A percentile compares a stretch with the other conserved stretches of the same genome.
Conservation (phyloP, 352 stramenopile species). For the Peronospora farinosa region DNA sequence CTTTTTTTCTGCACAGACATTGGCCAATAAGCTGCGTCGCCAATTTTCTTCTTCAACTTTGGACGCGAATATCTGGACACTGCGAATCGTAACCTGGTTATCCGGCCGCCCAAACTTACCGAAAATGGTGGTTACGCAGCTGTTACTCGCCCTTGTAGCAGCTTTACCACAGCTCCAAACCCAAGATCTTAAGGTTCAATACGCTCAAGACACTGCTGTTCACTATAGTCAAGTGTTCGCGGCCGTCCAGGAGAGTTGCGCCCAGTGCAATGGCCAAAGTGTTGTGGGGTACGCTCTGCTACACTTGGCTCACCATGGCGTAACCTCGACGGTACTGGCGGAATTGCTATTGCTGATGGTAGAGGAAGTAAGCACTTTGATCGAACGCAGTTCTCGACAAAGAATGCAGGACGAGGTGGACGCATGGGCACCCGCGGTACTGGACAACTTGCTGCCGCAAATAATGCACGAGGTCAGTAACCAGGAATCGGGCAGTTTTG, state of each 20-base stretch:
- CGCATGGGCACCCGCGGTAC: slow-evolving; percentile 42
- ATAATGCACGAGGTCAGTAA: slow-evolving; percentile 57
- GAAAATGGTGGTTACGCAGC: slow-evolving; percentile 68
- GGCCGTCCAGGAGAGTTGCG: slow-evolving; percentile 15
- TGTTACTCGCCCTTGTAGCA: slow-evolving; percentile 61
- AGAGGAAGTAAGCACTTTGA: slow-evolving; percentile 53
- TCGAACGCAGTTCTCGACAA: slow-evolving; percentile 39
- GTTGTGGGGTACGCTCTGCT: slow-evolving; percentile 57
- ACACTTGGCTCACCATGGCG: slow-evolving; percentile 35
- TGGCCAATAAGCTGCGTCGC: slow-evolving; percentile 73
- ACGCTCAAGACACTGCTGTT: slow-evolving; percentile 2
- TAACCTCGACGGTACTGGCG: slow-evolving; percentile 34
- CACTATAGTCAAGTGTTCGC: slow-evolving; percentile 10
- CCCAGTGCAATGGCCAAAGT: slow-evolving; percentile 23
- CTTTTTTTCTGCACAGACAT: slow-evolving; percentile 78
- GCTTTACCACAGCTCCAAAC: slow-evolving; percentile 43
- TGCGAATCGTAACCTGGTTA: slow-evolving; percentile 58
- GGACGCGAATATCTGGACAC: slow-evolving; percentile 29
- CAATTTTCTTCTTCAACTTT: slow-evolving; percentile 35
- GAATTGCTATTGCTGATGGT: slow-evolving; percentile 65
- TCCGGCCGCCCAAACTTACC: slow-evolving; percentile 31
- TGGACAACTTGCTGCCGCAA: slow-evolving; percentile 65
- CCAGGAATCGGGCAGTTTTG: slow-evolving; percentile 4
- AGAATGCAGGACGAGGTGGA: slow-evolving; percentile 60
- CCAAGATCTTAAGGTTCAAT: slow-evolving; percentile 30